Evolutionary conservation across 176 grass and related monocot genomes (phyloP).

Genomic region (Oropetium thomaeum): DNA sequence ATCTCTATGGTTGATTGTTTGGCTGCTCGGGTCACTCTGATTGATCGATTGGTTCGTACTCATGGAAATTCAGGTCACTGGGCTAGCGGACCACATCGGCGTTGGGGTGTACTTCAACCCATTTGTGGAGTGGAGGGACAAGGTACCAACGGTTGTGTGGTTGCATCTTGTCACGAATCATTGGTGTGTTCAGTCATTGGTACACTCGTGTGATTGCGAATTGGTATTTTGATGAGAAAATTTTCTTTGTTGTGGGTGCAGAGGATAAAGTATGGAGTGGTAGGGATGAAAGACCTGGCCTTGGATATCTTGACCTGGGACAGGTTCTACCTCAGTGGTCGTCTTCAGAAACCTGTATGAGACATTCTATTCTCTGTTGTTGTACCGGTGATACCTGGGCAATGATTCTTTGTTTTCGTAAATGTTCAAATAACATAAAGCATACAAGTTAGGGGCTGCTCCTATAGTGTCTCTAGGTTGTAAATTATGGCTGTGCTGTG

Average conservation of each 20-base stretch:
- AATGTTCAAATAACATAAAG: neutral
- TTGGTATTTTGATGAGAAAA: neutral
- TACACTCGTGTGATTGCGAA: neutral
- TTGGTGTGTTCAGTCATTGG: neutral
- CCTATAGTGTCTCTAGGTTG: neutral
- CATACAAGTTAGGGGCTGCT: neutral
- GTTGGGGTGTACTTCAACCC: slow-evolving; percentile 88
- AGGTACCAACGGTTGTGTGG: slow-evolving; percentile 44
- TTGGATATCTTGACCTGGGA: slow-evolving; percentile 84
- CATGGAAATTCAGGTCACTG: slow-evolving; percentile 51
- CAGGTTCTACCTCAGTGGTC: slow-evolving; percentile 82
- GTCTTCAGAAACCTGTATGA: slow-evolving; percentile 94
- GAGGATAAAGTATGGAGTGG: slow-evolving; percentile 92
- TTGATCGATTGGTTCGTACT: neutral
- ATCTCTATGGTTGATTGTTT: slow-evolving; percentile 3
- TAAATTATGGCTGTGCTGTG: neutral
- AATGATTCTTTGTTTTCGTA: neutral
- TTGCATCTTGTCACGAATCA: neutral
- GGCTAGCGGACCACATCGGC: slow-evolving; percentile 57
- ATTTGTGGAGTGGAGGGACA: slow-evolving; percentile 77
- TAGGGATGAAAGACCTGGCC: slow-evolving; percentile 76
- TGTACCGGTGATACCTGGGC: neutral
- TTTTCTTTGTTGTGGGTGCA: slow-evolving; percentile 26
- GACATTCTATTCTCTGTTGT: neutral
- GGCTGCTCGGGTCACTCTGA: neutral